Base-by-base conservation (phyloP, 257 asterid species). In the Handroanthus guayacan region DNA sequence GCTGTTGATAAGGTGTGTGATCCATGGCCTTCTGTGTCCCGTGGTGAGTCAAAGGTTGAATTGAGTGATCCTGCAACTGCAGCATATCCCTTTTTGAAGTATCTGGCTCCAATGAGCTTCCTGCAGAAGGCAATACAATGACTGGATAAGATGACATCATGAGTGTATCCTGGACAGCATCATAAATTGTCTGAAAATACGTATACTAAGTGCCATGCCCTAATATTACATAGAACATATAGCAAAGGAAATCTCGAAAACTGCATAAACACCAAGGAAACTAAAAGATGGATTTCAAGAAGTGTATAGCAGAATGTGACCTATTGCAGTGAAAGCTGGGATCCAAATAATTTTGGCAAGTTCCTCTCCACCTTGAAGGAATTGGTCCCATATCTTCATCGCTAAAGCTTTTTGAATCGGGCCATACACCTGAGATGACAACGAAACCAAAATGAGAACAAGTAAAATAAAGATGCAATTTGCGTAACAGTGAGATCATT, bases 1-100 rank as follows among this genome's bases (percentile, higher is more conserved):
- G 99, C 99, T 5, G 99, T 94, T n/a, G 99, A 94, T 36, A 94
- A 71, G 39, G 97, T 94, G 82, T 92, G 99, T 5, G 99, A 83
- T 17, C 99, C 99, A 9, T 94, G 99, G 65, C 99, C 99, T 52
- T 88, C 91, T 0, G 12, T 75, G 69, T 95, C 99, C 3, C 92
- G 84, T 20, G 99, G 99, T 0, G 97, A 50, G 62, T 83, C 6
- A 70, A 86, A 88, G 18, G 92, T 74, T 77, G 92, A 82, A 74
- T 90, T 92, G 65, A 89, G 92, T 18, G 85, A 71, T 5, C 99
- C 99, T 20, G 56, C 91, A 0, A 62, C 82, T 18, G 95, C 52
- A n/a, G 87, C 70, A 41, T 88, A 95, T 25, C 97, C 99, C 77
- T 90, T 88, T 83, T 84, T 92, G 83, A 90, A 94, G 88, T 89